phyloP scores from a whole-genome alignment of 225 moss, liverwort and hornwort species.

The Straminergon stramineum region DNA sequence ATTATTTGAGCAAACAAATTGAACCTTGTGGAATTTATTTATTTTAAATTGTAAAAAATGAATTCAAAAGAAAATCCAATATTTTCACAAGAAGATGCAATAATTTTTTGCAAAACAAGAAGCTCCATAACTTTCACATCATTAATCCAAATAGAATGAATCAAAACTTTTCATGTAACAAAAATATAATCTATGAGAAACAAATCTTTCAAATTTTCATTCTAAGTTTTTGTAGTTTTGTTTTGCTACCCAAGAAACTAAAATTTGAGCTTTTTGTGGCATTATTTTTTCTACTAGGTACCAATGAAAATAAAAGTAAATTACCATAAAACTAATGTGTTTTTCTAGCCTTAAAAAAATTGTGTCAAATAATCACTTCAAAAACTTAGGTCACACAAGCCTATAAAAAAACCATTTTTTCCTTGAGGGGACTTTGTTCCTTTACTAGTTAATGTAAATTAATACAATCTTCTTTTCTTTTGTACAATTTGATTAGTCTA shows the following conservation, averaged over 20 bases:
- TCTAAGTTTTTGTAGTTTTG: not conserved
- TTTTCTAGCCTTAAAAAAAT: not conserved
- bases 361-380: not conserved
- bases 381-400: not conserved
- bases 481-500: not conserved
- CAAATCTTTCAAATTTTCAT: not conserved
- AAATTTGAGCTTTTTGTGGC: not conserved
- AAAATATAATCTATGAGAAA: not conserved
- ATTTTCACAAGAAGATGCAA: not conserved
- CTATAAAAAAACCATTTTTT: not conserved
- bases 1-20: not conserved
- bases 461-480: not conserved
- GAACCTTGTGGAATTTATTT: not conserved
- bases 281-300: not conserved
- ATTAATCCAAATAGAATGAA: not conserved
- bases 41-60: not conserved
- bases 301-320: not conserved
- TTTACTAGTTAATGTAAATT: not conserved
- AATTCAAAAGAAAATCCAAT: not conserved
- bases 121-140: not conserved
- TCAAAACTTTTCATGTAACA: not conserved
- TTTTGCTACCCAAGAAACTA: accelerated
- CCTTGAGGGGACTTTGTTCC: not conserved
- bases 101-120: not conserved
- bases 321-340: not conserved